Percentiles rank a stretch among this genome's conserved stretches.
Conservation (phyloP, 2,329 filamentous ascomycete species). For the Ceratocystis papillata region DNA sequence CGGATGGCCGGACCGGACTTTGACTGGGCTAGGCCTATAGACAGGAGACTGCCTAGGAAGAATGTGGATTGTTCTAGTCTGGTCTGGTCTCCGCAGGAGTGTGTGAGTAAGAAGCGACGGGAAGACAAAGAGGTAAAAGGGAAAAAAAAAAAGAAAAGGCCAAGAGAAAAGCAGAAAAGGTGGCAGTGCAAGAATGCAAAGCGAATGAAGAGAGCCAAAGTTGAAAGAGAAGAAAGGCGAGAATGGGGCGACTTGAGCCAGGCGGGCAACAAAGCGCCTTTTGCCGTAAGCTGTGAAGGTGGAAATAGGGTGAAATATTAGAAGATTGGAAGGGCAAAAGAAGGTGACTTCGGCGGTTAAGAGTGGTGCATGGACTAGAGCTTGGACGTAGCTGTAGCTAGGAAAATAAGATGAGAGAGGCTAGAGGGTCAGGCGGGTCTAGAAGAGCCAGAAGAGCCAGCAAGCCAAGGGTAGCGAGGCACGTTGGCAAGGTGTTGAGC, state of each 20-base stretch:
- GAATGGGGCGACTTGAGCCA: slow-evolving; percentile 5
- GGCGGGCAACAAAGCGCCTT: slow-evolving; percentile 3
- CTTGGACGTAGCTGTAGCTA: slow-evolving; percentile 11
- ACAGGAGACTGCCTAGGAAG: too few relatives aligned
- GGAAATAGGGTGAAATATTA: too few relatives aligned
- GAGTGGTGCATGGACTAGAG: slow-evolving; percentile 4
- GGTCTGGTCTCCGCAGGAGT: too few relatives aligned
- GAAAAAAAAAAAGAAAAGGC: not conserved
- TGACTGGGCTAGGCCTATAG: too few relatives aligned
- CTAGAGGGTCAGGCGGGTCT: not conserved
- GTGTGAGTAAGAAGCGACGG: too few relatives aligned
- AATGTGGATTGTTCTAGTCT: too few relatives aligned
- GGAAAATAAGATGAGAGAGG: not conserved
- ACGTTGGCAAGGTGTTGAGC: slow-evolving; percentile 4
- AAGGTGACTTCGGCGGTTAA: slow-evolving; percentile 10
- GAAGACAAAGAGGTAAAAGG: too few relatives aligned
- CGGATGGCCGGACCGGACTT: too few relatives aligned
- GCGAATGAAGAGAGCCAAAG: not conserved
- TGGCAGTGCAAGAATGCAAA: slow-evolving; percentile 11
- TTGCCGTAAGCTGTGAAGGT: slow-evolving; percentile 8
- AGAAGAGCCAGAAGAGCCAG: not conserved
- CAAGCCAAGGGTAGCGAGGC: not conserved
- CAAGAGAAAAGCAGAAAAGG: slow-evolving; percentile 4
- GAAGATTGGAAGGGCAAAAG: slow-evolving; percentile 3
- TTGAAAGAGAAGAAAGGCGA: not conserved